A percentile compares a stretch with the other conserved stretches of the same genome.
Conservation (phyloP, 257 asterid genomes). For the Gardenia jasminoides region DNA sequence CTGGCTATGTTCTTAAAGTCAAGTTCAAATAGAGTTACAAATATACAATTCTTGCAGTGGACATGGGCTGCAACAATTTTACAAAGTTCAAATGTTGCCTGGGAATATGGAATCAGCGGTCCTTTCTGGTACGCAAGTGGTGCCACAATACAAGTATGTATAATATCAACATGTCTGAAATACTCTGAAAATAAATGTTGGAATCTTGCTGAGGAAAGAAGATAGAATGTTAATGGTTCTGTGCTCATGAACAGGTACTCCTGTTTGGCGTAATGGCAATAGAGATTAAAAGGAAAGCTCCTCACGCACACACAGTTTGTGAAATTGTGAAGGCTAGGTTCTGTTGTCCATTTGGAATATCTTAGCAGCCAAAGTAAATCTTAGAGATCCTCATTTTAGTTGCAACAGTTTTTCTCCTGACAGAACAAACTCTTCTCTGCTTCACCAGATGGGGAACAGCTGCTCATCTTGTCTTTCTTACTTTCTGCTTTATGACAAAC, state of each 20-base stretch:
- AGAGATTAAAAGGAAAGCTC: conserved; percentile 94
- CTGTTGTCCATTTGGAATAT: background rate
- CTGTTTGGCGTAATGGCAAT: conserved; percentile 90
- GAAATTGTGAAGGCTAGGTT: conserved; percentile 94
- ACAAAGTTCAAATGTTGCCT: conserved; percentile 91
- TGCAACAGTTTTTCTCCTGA: background rate
- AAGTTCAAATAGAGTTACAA: background rate
- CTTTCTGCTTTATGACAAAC: conserved; percentile 87
- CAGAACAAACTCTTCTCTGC: background rate
- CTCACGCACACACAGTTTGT: conserved; percentile 86
- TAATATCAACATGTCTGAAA: background rate
- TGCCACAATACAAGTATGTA: conserved; percentile 80
- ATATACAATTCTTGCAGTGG: conserved; percentile 61
- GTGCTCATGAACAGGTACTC: conserved; percentile 51
- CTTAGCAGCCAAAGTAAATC: no score
- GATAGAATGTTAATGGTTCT: conserved; percentile 7
- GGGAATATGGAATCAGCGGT: conserved; percentile 95
- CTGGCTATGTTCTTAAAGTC: background rate
- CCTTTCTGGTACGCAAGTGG: conserved; percentile 99
- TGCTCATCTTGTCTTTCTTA: conserved; percentile 78
- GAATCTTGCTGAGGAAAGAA: background rate
- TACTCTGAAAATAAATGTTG: background rate
- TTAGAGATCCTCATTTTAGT: background rate
- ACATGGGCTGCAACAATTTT: conserved; percentile 98
- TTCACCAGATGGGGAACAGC: conserved; percentile 83